Percentiles rank a stretch among this genome's conserved stretches.
Conservation (phyloP, 2,329 filamentous ascomycete genomes). For the Thelonectria rubi region DNA sequence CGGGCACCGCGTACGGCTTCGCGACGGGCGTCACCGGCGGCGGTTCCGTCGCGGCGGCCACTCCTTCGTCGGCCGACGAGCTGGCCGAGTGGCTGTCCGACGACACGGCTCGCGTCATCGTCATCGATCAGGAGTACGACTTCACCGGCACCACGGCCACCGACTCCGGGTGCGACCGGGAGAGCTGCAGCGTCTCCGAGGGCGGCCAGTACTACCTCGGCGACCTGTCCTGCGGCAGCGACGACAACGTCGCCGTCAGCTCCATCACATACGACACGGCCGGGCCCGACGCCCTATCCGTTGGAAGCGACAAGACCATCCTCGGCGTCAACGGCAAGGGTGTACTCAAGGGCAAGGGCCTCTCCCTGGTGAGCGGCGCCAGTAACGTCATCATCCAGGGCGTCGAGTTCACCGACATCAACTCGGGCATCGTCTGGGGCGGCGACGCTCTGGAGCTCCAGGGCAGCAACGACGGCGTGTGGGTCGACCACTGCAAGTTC, state of each 20-base stretch:
- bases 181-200: conserved; percentile 42
- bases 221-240: conserved; percentile 40
- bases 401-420: conserved; percentile 56
- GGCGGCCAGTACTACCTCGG: conserved; percentile 44
- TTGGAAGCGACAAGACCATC: conserved; percentile 45
- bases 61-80: conserved; percentile 56
- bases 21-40: conserved; percentile 59
- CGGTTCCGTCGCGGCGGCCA: conserved; percentile 54
- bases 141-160: conserved; percentile 40
- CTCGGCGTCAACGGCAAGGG: conserved; percentile 38
- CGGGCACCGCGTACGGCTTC: conserved; percentile 44
- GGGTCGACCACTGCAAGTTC: conserved; percentile 50
- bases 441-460: conserved; percentile 51
- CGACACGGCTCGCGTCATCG: conserved; percentile 39
- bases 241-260: conserved; percentile 36
- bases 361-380: conserved; percentile 53
- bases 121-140: conserved; percentile 41
- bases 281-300: conserved; percentile 32
- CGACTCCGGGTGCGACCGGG: conserved; percentile 40
- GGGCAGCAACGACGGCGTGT: conserved; percentile 43
- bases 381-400: conserved; percentile 63
- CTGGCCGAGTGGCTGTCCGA: conserved; percentile 47
- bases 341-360: conserved; percentile 50
- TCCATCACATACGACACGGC: conserved; percentile 44
- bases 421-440: conserved; percentile 47